phyloP scores from a whole-genome alignment of 1,284 basidiomycete genomes.

The Volvariella surrecta region DNA sequence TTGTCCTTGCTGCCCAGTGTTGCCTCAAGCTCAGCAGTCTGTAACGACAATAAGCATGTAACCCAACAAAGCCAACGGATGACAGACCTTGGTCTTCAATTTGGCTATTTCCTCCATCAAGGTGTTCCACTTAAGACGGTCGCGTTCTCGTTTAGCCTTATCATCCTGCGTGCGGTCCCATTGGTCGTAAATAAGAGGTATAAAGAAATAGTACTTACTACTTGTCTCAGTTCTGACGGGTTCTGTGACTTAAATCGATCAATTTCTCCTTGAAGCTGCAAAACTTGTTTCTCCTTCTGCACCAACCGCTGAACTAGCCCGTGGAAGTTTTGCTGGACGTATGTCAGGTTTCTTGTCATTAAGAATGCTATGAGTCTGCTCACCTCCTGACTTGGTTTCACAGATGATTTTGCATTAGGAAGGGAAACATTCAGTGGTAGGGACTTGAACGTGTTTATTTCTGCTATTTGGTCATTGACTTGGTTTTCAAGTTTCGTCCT shows the following conservation, averaged over 20 bases:
- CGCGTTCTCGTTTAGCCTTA: constrained; percentile 68
- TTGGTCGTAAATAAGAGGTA: constrained; percentile 5
- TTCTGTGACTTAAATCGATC: constrained; percentile 53
- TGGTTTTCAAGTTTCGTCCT: constrained; percentile 42
- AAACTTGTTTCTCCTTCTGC: constrained; percentile 79
- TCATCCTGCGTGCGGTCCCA: constrained; percentile 48
- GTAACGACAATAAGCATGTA: constrained; percentile 5
- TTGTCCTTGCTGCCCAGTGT: constrained; percentile 52
- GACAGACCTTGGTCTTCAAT: constrained; percentile 55
- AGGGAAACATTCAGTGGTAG: constrained; percentile 32
- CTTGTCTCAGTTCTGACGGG: constrained; percentile 45
- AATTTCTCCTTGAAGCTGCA: constrained; percentile 66
- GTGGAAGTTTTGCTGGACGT: constrained; percentile 45
- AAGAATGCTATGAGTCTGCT: constrained; percentile 6
- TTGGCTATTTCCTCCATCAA: constrained; percentile 73
- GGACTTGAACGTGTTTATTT: constrained; percentile 58
- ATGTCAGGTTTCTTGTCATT: not conserved
- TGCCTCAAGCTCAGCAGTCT: constrained; percentile 52
- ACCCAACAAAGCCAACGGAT: constrained; percentile 1
- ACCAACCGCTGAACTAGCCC: constrained; percentile 78
- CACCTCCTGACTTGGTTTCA: constrained; percentile 47
- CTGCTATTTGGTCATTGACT: constrained; percentile 51
- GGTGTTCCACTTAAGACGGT: constrained; percentile 64
- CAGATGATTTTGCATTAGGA: constrained; percentile 23
- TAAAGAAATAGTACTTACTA: constrained; percentile 32